Conservation (phyloP, 2,329 filamentous ascomycete genomes). For the Blumeria hordei region DNA sequence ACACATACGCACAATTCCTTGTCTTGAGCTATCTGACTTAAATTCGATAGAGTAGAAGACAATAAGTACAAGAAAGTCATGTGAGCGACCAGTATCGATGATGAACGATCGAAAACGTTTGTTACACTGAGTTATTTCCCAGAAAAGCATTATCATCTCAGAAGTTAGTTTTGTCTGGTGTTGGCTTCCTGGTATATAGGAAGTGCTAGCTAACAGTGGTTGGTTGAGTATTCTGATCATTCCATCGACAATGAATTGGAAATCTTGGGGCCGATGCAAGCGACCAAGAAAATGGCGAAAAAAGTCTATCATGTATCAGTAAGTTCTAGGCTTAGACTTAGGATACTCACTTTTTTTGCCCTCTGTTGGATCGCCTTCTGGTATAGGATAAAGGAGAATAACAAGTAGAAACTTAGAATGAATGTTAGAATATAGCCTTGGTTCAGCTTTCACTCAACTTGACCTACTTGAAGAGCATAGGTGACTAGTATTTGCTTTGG, state of each 20-base stretch:
- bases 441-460: neutral
- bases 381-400: constrained; percentile 66
- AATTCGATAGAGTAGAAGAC: constrained; percentile 86
- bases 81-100: constrained; percentile 77
- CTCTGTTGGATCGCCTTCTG: constrained; percentile 40
- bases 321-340: neutral
- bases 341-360: constrained; percentile 37
- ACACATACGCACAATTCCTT: constrained; percentile 88
- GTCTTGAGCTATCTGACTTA: constrained; percentile 63
- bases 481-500: constrained; percentile 76
- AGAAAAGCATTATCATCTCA: constrained; percentile 91
- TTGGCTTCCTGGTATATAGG: constrained; percentile 71
- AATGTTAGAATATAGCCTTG: neutral
- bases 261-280: constrained; percentile 80
- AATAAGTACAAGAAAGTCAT: constrained; percentile 78
- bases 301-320: constrained; percentile 25
- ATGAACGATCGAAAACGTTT: constrained; percentile 93
- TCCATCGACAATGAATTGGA: constrained; percentile 88
- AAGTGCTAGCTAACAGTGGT: constrained; percentile 67
- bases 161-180: constrained; percentile 63
- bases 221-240: constrained; percentile 86
- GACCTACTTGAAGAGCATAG: constrained; percentile 42
- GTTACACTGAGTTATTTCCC: constrained; percentile 94
- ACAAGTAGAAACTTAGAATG: constrained; percentile 48
- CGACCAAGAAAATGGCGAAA: constrained; percentile 67